A percentile compares a stretch with the other conserved stretches of the same genome.
phyloP scores from a whole-genome alignment of 2,329 filamentous ascomycete genomes.

The Beauveria medogensis region DNA sequence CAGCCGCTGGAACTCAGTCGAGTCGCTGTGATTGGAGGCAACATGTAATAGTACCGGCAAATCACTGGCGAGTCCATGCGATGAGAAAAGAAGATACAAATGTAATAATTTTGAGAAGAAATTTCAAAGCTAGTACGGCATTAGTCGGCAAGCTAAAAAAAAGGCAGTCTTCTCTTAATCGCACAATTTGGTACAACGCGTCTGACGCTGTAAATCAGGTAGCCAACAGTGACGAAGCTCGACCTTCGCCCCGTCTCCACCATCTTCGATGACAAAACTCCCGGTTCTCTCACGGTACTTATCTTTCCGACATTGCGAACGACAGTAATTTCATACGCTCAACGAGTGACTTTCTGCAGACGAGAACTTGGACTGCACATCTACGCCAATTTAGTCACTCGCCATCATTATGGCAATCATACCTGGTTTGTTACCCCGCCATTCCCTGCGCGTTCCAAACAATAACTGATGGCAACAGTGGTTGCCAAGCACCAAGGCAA shows the following conservation, averaged over 20 bases:
- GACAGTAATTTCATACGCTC: not conserved
- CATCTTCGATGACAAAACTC: constrained; percentile 7
- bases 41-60: no score
- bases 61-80: no score
- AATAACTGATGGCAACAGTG: constrained; percentile 43
- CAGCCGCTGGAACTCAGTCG: not conserved
- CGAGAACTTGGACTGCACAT: not conserved
- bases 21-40: not conserved
- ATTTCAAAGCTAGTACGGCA: no score
- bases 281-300: not conserved
- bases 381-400: constrained; percentile 8
- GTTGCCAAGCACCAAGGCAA: constrained; percentile 93
- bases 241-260: constrained; percentile 12
- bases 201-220: constrained; percentile 18
- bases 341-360: not conserved
- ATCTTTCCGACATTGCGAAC: not conserved
- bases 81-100: not conserved
- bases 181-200: not conserved
- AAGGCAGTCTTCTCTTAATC: no score
- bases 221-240: constrained; percentile 27
- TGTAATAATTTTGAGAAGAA: not conserved
- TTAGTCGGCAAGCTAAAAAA: no score
- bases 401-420: constrained; percentile 49
- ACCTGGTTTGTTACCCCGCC: constrained; percentile 36
- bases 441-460: constrained; percentile 2